These are phyloP conservation scores for Ostreobium quekettii DNA, from an alignment of 139 green algal genomes.

Conservation along the genomic window DNA sequence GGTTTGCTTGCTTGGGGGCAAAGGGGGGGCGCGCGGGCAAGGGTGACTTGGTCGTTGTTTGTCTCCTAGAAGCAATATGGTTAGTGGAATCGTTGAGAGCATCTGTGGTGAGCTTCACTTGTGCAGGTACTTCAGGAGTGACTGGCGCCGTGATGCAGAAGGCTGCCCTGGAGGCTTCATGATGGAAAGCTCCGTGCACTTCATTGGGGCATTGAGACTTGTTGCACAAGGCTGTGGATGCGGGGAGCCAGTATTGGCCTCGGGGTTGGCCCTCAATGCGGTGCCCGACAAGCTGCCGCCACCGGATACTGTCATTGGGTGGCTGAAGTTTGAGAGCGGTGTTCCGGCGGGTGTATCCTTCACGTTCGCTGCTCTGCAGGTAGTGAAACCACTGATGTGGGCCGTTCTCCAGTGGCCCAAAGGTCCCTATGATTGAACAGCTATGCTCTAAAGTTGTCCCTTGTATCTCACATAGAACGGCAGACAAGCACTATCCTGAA, in stretches of 20 bases:
- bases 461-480: too few relatives aligned
- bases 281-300: slow-evolving; percentile 7
- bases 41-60: too few relatives aligned
- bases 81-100: too few relatives aligned
- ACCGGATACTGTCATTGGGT: background rate
- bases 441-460: too few relatives aligned
- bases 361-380: slow-evolving; percentile 10
- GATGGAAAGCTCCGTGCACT: slow-evolving; percentile 45
- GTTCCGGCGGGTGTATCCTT: background rate
- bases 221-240: slow-evolving; percentile 22
- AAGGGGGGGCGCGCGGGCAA: too few relatives aligned
- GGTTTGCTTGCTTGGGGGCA: too few relatives aligned
- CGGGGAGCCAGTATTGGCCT: slow-evolving; percentile 21
- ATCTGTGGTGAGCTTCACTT: too few relatives aligned
- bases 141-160: slow-evolving; percentile 37
- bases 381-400: too few relatives aligned
- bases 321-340: background rate
- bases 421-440: too few relatives aligned
- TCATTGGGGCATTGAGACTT: slow-evolving; percentile 37
- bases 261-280: background rate
- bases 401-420: too few relatives aligned
- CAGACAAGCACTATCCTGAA: too few relatives aligned
- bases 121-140: slow-evolving; percentile 37
- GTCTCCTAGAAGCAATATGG: too few relatives aligned
- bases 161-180: slow-evolving; percentile 44